These are phyloP conservation scores for Crataegus laevigata DNA, from an alignment of 306 rosid species.

Conservation along the genomic window DNA sequence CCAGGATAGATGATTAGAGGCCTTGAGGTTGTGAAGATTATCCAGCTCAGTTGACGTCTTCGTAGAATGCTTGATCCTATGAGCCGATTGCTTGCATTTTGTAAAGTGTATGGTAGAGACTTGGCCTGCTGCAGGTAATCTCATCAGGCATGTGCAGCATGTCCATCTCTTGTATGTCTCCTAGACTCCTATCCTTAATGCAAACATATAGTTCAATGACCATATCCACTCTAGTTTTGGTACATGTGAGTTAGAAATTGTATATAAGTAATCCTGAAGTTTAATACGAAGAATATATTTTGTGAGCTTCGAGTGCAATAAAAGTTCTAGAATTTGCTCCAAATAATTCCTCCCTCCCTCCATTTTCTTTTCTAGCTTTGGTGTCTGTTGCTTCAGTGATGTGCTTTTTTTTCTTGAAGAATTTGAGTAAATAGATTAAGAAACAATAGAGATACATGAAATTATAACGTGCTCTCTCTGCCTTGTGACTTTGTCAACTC, in stretches of 20 bases:
- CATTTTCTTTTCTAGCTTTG: background rate
- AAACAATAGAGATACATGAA: background rate
- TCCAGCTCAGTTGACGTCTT: constrained; percentile 15
- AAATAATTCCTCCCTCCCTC: background rate
- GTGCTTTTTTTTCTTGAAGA: background rate
- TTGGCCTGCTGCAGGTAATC: constrained; percentile 38
- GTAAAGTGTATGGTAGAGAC: constrained; percentile 18
- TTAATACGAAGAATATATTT: background rate
- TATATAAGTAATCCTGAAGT: background rate
- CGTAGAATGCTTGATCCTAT: constrained; percentile 11
- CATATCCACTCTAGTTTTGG: background rate
- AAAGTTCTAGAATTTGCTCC: background rate
- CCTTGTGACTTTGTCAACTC: background rate
- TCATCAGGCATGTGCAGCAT: constrained; percentile 2
- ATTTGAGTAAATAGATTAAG: background rate
- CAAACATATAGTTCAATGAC: constrained; percentile 4
- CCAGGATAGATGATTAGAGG: constrained; percentile 16
- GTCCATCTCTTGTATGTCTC: background rate
- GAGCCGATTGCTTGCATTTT: constrained; percentile 25
- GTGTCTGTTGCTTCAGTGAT: background rate
- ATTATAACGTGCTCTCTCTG: background rate
- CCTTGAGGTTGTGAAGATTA: constrained; percentile 17
- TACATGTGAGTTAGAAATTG: background rate
- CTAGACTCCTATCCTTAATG: background rate
- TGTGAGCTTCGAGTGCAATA: background rate